These are phyloP conservation scores for Agastache rugosa DNA, from an alignment of 257 asterid species.

Conservation along the genomic window DNA sequence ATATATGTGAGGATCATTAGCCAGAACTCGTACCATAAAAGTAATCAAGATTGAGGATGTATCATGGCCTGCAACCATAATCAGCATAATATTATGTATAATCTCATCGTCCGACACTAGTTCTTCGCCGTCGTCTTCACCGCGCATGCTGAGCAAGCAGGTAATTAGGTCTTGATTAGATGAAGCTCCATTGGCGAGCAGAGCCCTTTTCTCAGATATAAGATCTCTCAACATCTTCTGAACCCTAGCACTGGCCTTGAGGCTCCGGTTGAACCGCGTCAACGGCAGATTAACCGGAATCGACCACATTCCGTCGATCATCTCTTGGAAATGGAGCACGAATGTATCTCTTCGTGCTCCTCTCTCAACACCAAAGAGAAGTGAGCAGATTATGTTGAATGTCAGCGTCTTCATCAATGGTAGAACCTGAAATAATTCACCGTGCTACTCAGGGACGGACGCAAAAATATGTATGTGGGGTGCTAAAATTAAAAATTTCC, in stretches of 20 bases:
- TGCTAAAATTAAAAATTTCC: no score
- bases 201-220: slow-evolving; percentile 51
- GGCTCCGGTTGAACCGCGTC: slow-evolving; percentile 67
- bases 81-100: slow-evolving; percentile 60
- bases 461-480: no score
- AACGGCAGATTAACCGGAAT: slow-evolving; percentile 69
- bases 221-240: slow-evolving; percentile 56
- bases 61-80: slow-evolving; percentile 76
- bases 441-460: no score
- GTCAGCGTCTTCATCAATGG: slow-evolving; percentile 77
- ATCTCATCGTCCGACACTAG: slow-evolving; percentile 64
- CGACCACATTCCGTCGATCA: slow-evolving; percentile 73
- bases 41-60: slow-evolving; percentile 70
- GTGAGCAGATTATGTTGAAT: slow-evolving; percentile 77
- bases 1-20: slow-evolving; percentile 49
- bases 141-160: slow-evolving; percentile 59
- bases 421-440: slow-evolving; percentile 48
- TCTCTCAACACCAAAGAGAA: slow-evolving; percentile 62
- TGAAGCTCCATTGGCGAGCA: slow-evolving; percentile 54
- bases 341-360: slow-evolving; percentile 56
- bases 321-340: slow-evolving; percentile 48
- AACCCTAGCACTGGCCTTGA: slow-evolving; percentile 62
- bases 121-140: slow-evolving; percentile 44
- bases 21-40: slow-evolving; percentile 57
- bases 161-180: slow-evolving; percentile 69